Percentiles rank a stretch among this genome's conserved stretches.
phyloP scores from a whole-genome alignment of 805 yeast genomes.

The Lachancea meyersii region DNA sequence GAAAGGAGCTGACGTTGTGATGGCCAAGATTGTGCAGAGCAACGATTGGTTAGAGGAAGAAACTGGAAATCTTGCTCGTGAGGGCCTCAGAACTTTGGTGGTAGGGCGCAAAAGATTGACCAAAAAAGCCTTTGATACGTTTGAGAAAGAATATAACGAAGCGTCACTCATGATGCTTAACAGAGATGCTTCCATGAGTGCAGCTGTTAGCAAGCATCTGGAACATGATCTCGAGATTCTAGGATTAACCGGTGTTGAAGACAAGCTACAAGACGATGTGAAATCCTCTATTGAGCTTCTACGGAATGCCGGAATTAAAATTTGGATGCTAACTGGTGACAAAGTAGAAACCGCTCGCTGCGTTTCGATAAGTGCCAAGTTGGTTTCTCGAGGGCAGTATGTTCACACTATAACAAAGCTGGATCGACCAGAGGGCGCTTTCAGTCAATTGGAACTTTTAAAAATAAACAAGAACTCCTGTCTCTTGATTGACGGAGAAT shows the following conservation, averaged over 20 bases:
- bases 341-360: conserved; percentile 98
- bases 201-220: conserved; percentile 57
- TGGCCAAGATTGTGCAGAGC: conserved; percentile 72
- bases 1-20: conserved; percentile 96
- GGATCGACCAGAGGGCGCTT: conserved; percentile 53
- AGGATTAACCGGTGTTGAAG: conserved; percentile 97
- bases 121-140: conserved; percentile 49
- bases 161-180: conserved; percentile 76
- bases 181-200: conserved; percentile 70
- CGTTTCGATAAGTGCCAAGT: conserved; percentile 91
- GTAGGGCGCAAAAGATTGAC: conserved; percentile 77
- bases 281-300: conserved; percentile 86
- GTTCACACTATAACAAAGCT: conserved; percentile 79
- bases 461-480: conserved; percentile 52
- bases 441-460: conserved; percentile 68
- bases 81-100: conserved; percentile 91
- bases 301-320: conserved; percentile 93
- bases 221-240: conserved; percentile 80
- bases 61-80: conserved; percentile 96
- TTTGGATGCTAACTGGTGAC: conserved; percentile 99
- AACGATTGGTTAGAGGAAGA: conserved; percentile 98
- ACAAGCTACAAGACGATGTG: conserved; percentile 84
- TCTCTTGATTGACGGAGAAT: conserved; percentile 89
- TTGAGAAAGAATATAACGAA: conserved; percentile 54
- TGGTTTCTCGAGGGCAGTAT: conserved; percentile 89